Evolutionary conservation across 495 filamentous ascomycete species (phyloP), one percentile per base, ranked within the genome.

Genomic region (Pyrenula aspistea): DNA sequence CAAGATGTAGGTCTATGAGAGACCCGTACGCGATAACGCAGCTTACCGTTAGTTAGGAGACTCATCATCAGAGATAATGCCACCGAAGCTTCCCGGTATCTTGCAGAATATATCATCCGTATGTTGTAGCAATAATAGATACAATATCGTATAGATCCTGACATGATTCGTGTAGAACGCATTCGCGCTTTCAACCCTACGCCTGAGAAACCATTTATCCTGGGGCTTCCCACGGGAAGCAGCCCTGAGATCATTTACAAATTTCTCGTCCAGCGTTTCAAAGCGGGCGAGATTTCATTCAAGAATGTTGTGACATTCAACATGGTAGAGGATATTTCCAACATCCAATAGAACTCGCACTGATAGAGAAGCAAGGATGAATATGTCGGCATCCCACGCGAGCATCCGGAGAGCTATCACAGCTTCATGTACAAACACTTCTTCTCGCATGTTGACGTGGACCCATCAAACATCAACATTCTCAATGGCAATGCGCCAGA

Each of bases 391-490:
- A 79, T 94, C 56, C 85, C 88, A 24, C 80, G 84, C 58, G 86
- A 89, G 60, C 88, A 92, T 66, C 86, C 88, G 11, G 82, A 91
- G 67, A 86, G 81, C 65, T 92, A 92, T 71, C 88, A 91, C 73
- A 85, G 83, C 56, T 94, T 91, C 74, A 92, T 94, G 89, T 91
- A 88, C 76, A 86, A 85, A 70, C 78, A 92, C 69, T 89, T 92
- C 78, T 94, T 94, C 75, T 87, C 85, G 2, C 88, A 92, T 66
- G 83, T 92, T 63, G 87, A 94, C 63, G 83, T 94, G 56, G 76
- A 80, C 57, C 88, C 89, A 3, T 75, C 76, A 60, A 89, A 90
- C 62, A 87, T 91, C 66, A 80, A 94, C 72, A 89, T 94, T 64
- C 79, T 92, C n/a, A 82, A 92, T 65, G 88, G 88, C 58, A 90